Evolutionary conservation across 73 alveolate genomes (phyloP).

Genomic region (Blepharisma japonicum): DNA sequence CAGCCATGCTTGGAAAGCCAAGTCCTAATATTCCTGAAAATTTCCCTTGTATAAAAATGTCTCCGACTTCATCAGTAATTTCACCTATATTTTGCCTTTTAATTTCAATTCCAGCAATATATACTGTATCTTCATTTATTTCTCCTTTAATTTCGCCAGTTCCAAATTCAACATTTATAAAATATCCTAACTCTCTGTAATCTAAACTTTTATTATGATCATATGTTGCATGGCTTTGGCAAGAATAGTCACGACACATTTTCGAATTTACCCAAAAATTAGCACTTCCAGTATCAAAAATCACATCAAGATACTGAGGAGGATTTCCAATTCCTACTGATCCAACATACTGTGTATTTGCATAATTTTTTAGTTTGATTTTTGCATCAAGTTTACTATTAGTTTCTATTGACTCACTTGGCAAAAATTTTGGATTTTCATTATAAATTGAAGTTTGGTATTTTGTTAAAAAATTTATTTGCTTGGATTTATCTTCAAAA

Average conservation of each 20-base stretch:
- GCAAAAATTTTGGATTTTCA: no score
- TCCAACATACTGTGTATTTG: slow-evolving; percentile 49
- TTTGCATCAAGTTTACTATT: not conserved
- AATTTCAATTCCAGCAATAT: slow-evolving; percentile 54
- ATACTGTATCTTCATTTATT: slow-evolving; percentile 50
- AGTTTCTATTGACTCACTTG: no score
- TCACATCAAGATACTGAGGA: slow-evolving; percentile 51
- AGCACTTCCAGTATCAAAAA: slow-evolving; percentile 74
- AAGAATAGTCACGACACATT: slow-evolving; percentile 45
- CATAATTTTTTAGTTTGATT: slow-evolving; percentile 30
- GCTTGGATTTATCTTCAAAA: no score
- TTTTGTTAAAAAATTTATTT: no score
- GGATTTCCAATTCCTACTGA: slow-evolving; percentile 62
- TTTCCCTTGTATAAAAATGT: slow-evolving; percentile 53
- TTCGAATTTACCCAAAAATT: slow-evolving; percentile 57
- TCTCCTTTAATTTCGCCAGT: slow-evolving; percentile 63
- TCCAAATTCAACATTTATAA: slow-evolving; percentile 52
- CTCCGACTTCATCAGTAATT: slow-evolving; percentile 65
- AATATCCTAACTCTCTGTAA: slow-evolving; percentile 35
- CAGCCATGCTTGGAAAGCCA: slow-evolving; percentile 70
- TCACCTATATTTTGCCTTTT: slow-evolving; percentile 61
- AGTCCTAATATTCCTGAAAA: slow-evolving; percentile 76
- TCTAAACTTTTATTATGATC: slow-evolving; percentile 23
- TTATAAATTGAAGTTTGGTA: not conserved
- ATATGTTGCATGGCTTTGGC: slow-evolving; percentile 39